Conservation (phyloP, 108 stramenopile species). For the Mayamaea pseudoterrestris region DNA sequence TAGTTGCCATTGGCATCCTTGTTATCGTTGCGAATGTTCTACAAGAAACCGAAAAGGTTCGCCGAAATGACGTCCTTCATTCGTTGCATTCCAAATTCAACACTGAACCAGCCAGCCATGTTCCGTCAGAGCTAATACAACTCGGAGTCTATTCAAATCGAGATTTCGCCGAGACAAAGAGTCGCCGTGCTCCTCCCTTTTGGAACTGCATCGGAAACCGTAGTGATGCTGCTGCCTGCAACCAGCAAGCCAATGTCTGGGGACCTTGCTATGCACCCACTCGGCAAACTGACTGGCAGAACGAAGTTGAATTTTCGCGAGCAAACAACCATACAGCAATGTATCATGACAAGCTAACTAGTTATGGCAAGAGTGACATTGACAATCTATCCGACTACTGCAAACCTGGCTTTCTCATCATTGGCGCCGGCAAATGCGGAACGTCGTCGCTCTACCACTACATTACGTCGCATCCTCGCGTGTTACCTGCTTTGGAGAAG, state of each 20-base stretch:
- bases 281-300: background rate
- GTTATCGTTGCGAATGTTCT: no score
- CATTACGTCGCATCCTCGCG: slow-evolving; percentile 60
- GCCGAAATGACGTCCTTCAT: no score
- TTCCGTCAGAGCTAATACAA: no score
- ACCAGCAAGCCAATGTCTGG: slow-evolving; percentile 23
- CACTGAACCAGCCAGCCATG: no score
- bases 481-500: slow-evolving; percentile 63
- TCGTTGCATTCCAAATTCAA: no score
- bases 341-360: slow-evolving; percentile 3
- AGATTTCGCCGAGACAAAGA: no score
- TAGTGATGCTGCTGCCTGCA: no score
- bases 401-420: slow-evolving; percentile 75
- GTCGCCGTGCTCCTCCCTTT: slow-evolving; percentile 3
- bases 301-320: slow-evolving; percentile 2
- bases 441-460: slow-evolving; percentile 73
- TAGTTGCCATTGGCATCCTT: no score
- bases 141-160: no score
- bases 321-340: slow-evolving; percentile 4
- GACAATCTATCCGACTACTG: slow-evolving; percentile 30
- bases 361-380: background rate
- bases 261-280: slow-evolving; percentile 27
- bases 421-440: slow-evolving; percentile 83
- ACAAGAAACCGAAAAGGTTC: no score
- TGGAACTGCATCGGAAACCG: slow-evolving; percentile 3